These are phyloP conservation scores for Phoma sp. DNA, from an alignment of 2,329 filamentous ascomycete species.

Conservation along the genomic window DNA sequence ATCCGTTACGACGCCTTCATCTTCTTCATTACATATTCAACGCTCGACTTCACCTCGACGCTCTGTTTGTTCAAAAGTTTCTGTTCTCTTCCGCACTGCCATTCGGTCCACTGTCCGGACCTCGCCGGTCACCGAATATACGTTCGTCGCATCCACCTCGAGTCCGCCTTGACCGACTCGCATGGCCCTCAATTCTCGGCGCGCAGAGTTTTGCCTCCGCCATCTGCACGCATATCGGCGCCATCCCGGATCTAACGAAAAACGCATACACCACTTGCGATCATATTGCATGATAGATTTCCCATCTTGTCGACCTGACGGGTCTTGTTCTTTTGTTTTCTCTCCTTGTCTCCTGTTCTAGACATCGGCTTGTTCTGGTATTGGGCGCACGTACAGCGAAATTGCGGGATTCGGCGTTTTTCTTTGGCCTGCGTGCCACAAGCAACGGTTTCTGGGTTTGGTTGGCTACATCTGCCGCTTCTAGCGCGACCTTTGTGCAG, in stretches of 20 bases:
- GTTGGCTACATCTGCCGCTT: constrained; percentile 25
- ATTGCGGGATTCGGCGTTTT: constrained; percentile 45
- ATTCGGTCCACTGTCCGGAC: constrained; percentile 17
- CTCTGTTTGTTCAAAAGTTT: constrained; percentile 45
- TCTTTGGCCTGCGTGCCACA: constrained; percentile 30
- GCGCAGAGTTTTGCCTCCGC: constrained; percentile 39
- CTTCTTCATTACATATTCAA: constrained; percentile 36
- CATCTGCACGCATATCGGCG: constrained; percentile 48
- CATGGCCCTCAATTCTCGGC: constrained; percentile 20
- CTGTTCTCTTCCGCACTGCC: constrained; percentile 29
- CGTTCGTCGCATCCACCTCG: constrained; percentile 28
- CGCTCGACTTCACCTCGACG: constrained; percentile 35
- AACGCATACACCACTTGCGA: constrained; percentile 43
- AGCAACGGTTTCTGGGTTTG: constrained; percentile 28
- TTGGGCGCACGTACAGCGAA: constrained; percentile 44
- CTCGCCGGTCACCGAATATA: constrained; percentile 28
- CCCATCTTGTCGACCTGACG: constrained; percentile 16
- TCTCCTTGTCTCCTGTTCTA: constrained; percentile 42
- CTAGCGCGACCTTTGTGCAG: constrained; percentile 14
- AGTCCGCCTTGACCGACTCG: constrained; percentile 28
- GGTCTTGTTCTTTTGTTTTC: constrained; percentile 25
- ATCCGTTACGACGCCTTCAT: background rate
- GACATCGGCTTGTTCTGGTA: constrained; percentile 40
- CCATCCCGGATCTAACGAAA: constrained; percentile 46
- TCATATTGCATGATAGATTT: constrained; percentile 52